Base-by-base conservation (phyloP, 805 yeast genomes). In the Groenewaldozyma salmanticensis region DNA sequence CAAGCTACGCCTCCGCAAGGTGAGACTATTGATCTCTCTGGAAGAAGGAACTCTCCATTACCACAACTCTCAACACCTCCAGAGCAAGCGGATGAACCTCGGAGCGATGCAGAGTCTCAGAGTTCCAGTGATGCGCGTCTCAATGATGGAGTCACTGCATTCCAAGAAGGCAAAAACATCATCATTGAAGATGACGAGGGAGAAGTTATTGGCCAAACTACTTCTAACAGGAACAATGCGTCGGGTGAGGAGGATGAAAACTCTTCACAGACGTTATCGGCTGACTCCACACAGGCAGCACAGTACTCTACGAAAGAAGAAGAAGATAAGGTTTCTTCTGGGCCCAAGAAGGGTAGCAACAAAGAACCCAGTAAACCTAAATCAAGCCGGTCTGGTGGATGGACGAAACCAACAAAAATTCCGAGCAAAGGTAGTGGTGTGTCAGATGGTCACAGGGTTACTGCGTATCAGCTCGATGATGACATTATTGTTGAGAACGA, bases 111-210 rank as follows among this genome's bases (percentile, higher is more conserved):
- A n/a, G 44, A 27, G 16, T 42, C 20, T 11, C 16, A 34, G 15
- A 15, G 19, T n/a, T 29, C 49, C 35, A 48, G 44, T 11, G 54
- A 48, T 27, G 46, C 38, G 2, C 53, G 44, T 4, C 34, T 38
- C 22, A 55, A 55, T 21, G 44, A 48, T 4, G 59, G 53, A 16
- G 42, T 54, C 29, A 59, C 64, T 27, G 80, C 77, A 0, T 81
- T 73, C 58, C 75, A 74, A 36, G 95, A 86, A 51, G 95, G 94
- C 20, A 52, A 66, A 29, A 66, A 71, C 33, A 59, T 88, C 29
- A 72, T 88, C 40, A 68, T 90, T 42, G 98, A 90, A 57, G 92
- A 87, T 60, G 74, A 72, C 42, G 70, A 78, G 37, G 97, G 97
- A 42, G 96, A 88, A 55, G 71, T 87, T 34, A 54, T 90, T 38